These are phyloP conservation scores for Aspergillus ochraceoroseus DNA, from an alignment of 2,329 filamentous ascomycete species.

Conservation along the genomic window DNA sequence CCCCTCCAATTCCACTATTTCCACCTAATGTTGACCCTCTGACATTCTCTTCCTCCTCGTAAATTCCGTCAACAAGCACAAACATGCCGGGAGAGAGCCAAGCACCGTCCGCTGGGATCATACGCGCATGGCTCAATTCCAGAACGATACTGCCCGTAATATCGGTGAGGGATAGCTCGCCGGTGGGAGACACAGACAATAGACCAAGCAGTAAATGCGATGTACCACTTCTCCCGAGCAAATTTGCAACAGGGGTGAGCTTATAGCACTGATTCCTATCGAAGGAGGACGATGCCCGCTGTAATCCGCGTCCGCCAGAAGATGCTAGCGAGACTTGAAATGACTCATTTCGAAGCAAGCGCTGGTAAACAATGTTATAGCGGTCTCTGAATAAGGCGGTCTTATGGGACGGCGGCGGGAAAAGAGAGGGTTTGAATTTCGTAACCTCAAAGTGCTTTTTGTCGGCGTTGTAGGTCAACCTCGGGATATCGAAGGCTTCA, in stretches of 20 bases:
- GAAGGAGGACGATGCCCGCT: conserved; percentile 55
- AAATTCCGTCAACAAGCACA: conserved; percentile 89
- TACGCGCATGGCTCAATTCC: conserved; percentile 72
- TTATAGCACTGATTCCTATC: conserved; percentile 67
- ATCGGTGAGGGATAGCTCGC: conserved; percentile 76
- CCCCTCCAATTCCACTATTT: conserved; percentile 77
- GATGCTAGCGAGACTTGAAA: conserved; percentile 79
- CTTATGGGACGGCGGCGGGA: conserved; percentile 75
- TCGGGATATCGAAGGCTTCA: conserved; percentile 77
- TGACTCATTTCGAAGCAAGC: conserved; percentile 83
- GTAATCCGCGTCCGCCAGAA: conserved; percentile 51
- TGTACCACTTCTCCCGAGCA: conserved; percentile 72
- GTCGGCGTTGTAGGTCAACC: conserved; percentile 43
- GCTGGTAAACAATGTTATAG: conserved; percentile 87
- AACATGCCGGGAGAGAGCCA: conserved; percentile 98
- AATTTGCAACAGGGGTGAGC: conserved; percentile 76
- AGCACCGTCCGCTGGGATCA: conserved; percentile 76
- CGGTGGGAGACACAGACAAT: conserved; percentile 73
- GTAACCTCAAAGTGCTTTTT: conserved; percentile 90
- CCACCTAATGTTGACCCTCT: conserved; percentile 65
- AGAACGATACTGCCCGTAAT: conserved; percentile 81
- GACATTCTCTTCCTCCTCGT: conserved; percentile 79
- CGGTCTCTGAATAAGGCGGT: conserved; percentile 81
- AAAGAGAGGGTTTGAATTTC: conserved; percentile 60
- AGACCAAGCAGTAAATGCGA: conserved; percentile 84